Evolutionary conservation across 495 filamentous ascomycete genomes (phyloP).

Genomic region (Usnea hakonensis): DNA sequence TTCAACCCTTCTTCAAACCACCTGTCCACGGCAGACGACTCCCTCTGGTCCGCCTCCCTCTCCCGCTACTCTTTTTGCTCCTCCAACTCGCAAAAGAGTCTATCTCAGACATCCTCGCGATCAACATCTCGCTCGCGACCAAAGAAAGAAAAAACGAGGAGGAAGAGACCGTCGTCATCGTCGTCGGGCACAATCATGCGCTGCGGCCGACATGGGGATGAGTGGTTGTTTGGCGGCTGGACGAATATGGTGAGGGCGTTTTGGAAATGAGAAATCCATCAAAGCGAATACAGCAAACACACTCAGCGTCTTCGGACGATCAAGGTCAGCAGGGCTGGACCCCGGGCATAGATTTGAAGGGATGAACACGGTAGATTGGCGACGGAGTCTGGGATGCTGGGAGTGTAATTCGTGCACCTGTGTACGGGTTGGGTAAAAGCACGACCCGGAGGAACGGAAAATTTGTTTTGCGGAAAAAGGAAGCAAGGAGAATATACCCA

Average conservation of each 20-base stretch:
- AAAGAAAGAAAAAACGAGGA: background rate
- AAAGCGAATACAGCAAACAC: no score
- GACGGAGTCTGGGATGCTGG: no score
- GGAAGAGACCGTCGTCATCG: background rate
- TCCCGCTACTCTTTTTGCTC: constrained; percentile 17
- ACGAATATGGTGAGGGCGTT: constrained; percentile 1
- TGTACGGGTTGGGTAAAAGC: no score
- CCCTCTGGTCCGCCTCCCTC: constrained; percentile 14
- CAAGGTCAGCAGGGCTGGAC: no score
- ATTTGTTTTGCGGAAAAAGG: no score
- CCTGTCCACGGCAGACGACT: constrained; percentile 8
- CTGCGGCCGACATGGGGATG: constrained; percentile 15
- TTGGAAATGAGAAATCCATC: constrained; percentile 2
- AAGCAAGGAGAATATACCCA: no score
- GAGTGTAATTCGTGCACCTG: no score
- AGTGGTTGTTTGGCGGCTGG: constrained; percentile 18
- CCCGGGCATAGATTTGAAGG: no score
- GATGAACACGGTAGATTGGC: no score
- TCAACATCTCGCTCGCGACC: background rate
- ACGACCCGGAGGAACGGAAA: no score
- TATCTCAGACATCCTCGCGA: background rate
- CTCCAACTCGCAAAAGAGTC: background rate
- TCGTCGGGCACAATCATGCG: background rate
- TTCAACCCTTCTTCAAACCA: background rate
- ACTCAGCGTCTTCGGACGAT: no score